Evolutionary conservation across 768 basidiomycete genomes (phyloP), one percentile per base, ranked within the genome.

Genomic region (Phaeotremella skinneri): DNA sequence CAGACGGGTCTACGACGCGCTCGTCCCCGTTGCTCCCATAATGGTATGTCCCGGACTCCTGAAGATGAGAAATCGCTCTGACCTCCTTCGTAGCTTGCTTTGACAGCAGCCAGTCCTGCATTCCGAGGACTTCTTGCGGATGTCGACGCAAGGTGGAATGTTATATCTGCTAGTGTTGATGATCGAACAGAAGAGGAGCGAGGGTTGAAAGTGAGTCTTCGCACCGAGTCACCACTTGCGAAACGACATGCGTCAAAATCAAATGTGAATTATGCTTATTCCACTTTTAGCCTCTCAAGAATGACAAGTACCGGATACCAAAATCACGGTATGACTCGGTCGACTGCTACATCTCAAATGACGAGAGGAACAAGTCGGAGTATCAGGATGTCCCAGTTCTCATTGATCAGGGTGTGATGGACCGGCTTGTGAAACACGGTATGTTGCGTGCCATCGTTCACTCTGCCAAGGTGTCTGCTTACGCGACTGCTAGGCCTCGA

Each of bases 261-360:
- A 84, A 85, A 67, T 82, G 83, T 61, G 88, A 85, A 76, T 79
- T 49, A 94, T 98, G 70, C 91, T 93, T 1, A 98, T 98, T 78
- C 98, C 94, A 30, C 85, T 94, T 60, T 99, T 17, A 94, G 91
- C 90, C 90, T 6, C 76, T 94, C 58, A 82, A 87, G 74, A 80
- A 87, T 51, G 85, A 85, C 68, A 82, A 83, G 62, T 88, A 85
- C 76, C 79, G 79, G 50, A 94, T 99, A 70, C 91, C 94, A 1
- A 99, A 99, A 79, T 98, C 94, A 29, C 85, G 96, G 59, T 99
- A 99, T 75, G 93, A 92, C 76, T 92, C 90, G 64, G 94, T 99
- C 21, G 90, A 92, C 75, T 80, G 90, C 63, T 98, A 99, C 74
- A 84, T 99, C 51, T 92, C 94, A 4, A 84, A 85, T 26, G 84